These are phyloP conservation scores for Withania somnifera DNA, from an alignment of 305 asterid genomes.

Conservation along the genomic window DNA sequence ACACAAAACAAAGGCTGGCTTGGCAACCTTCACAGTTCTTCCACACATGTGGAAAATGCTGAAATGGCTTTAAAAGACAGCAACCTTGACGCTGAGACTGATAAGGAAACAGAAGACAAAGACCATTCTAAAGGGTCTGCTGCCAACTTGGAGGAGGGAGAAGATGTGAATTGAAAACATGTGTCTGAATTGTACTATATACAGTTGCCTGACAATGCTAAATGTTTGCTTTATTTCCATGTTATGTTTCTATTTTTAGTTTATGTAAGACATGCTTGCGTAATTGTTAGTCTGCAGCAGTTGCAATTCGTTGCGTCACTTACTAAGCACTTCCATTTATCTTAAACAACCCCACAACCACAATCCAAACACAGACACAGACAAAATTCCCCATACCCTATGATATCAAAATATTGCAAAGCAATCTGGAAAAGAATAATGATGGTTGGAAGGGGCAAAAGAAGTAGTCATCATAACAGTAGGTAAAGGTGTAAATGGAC, in stretches of 20 bases:
- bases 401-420: not conserved
- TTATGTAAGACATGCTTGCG: not conserved
- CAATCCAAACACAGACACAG: too few species aligned
- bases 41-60: conserved; percentile 7
- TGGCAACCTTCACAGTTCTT: conserved; percentile 3
- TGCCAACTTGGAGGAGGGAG: not conserved
- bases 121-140: not conserved
- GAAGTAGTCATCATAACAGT: not conserved
- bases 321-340: not conserved
- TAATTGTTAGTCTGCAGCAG: not conserved
- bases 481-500: not conserved
- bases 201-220: not conserved
- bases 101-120: conserved; percentile 13
- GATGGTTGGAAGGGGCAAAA: too few species aligned
- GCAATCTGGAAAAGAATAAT: not conserved
- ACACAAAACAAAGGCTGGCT: conserved; percentile 2
- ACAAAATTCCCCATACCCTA: not conserved
- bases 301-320: not conserved
- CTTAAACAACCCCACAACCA: not conserved
- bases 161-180: not conserved
- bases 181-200: conserved; percentile 27
- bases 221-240: not conserved
- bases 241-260: not conserved
- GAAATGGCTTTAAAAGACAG: not conserved
- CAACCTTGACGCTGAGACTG: not conserved